phyloP scores from a whole-genome alignment of 2,329 filamentous ascomycete species.

The Knufia petricola region DNA sequence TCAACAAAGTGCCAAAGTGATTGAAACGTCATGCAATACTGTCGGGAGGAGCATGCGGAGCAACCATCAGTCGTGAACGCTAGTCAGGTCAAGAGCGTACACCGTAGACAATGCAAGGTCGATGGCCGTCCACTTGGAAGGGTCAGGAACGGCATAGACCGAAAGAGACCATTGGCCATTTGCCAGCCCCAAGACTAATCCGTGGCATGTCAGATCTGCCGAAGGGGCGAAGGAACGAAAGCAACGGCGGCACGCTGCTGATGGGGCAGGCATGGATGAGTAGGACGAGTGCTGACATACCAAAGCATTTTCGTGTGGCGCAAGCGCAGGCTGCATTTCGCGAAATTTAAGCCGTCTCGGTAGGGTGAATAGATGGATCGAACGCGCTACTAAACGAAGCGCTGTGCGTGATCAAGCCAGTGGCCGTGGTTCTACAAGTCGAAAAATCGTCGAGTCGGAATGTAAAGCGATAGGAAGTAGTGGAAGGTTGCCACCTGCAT shows the following conservation, averaged over 20 bases:
- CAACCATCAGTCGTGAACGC: neutral
- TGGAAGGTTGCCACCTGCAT: neutral
- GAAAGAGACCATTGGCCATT: neutral
- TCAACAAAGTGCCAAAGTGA: neutral
- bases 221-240: neutral
- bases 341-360: neutral
- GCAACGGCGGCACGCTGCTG: neutral
- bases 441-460: neutral
- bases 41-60: conserved; percentile 4
- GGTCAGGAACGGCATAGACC: neutral
- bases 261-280: conserved; percentile 5
- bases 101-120: neutral
- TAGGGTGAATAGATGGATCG: neutral
- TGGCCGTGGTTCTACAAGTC: neutral
- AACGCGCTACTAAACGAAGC: neutral
- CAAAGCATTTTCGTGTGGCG: neutral
- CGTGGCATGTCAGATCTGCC: neutral
- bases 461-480: neutral
- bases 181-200: too few species aligned
- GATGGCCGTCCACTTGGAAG: neutral
- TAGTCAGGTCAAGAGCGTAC: neutral
- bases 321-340: conserved; percentile 5
- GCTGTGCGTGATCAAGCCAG: neutral
- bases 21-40: neutral
- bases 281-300: conserved; percentile 9